phyloP scores from a whole-genome alignment of 441 rosid genomes.

The Eruca vesicaria region DNA sequence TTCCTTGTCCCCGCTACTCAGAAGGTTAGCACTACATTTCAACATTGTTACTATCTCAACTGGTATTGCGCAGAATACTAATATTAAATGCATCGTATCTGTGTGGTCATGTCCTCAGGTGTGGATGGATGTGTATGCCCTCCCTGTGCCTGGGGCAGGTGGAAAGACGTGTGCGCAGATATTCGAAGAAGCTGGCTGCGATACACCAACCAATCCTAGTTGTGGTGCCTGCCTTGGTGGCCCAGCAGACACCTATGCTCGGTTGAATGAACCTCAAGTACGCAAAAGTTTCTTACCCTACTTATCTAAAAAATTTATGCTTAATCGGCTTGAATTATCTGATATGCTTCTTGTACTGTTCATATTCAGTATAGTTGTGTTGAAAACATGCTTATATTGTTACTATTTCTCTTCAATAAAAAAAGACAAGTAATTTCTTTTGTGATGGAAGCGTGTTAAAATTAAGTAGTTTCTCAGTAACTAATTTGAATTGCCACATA shows the following conservation, averaged over 20 bases:
- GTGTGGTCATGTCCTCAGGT: slow-evolving; percentile 47
- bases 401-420: neutral
- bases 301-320: neutral
- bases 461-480: neutral
- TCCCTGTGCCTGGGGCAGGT: slow-evolving; percentile 91
- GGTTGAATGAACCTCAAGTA: slow-evolving; percentile 87
- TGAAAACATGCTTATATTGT: neutral
- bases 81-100: neutral
- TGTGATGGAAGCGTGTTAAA: neutral
- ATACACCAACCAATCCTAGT: slow-evolving; percentile 91
- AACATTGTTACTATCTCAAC: slow-evolving; percentile 3
- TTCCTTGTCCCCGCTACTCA: slow-evolving; percentile 98
- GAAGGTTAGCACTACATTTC: slow-evolving; percentile 47
- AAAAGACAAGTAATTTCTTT: neutral
- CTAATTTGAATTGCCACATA: neutral
- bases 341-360: neutral
- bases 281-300: slow-evolving; percentile 13
- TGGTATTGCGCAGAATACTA: neutral
- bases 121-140: slow-evolving; percentile 86
- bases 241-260: slow-evolving; percentile 90
- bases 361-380: neutral
- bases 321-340: neutral
- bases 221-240: slow-evolving; percentile 99
- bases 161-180: slow-evolving; percentile 97
- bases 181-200: slow-evolving; percentile 97